Conservation (phyloP, 1,139 yeast genomes). For the Yamadazyma kanchanaburiensis region DNA sequence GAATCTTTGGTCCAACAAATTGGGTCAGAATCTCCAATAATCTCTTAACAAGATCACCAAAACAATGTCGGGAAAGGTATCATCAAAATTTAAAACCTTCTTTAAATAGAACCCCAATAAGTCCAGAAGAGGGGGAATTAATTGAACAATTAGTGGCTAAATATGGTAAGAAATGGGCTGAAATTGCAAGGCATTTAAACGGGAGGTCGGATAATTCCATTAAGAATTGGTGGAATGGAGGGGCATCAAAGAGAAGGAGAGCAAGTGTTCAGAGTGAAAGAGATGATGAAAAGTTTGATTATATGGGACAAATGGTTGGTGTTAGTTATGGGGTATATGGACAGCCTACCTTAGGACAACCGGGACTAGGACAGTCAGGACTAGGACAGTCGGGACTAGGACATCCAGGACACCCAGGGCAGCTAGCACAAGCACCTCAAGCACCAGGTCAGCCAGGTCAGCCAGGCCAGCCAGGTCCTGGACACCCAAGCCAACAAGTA, state of each 20-base stretch:
- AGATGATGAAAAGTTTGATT: not conserved
- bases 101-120: conserved; percentile 76
- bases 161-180: conserved; percentile 93
- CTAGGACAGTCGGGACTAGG: not conserved
- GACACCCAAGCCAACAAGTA: not conserved
- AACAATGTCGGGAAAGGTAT: conserved; percentile 89
- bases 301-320: not conserved
- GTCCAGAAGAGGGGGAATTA: conserved; percentile 77
- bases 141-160: conserved; percentile 77
- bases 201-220: conserved; percentile 90
- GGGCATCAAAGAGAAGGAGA: conserved; percentile 73
- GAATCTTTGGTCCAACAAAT: conserved; percentile 77
- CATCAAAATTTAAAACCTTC: conserved; percentile 89
- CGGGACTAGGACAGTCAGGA: not conserved
- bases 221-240: conserved; percentile 97
- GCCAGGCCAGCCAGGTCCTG: not conserved
- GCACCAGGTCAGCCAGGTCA: too few species aligned
- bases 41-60: conserved; percentile 78
- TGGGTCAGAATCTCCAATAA: conserved; percentile 85
- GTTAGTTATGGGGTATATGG: too few species aligned
- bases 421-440: not conserved
- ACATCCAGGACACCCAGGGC: too few species aligned
- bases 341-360: not conserved
- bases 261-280: conserved; percentile 35
- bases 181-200: conserved; percentile 80